These are phyloP conservation scores for Phascolomyces articulosus DNA, from an alignment of 371 early-diverging fungal species.

Conservation along the genomic window DNA sequence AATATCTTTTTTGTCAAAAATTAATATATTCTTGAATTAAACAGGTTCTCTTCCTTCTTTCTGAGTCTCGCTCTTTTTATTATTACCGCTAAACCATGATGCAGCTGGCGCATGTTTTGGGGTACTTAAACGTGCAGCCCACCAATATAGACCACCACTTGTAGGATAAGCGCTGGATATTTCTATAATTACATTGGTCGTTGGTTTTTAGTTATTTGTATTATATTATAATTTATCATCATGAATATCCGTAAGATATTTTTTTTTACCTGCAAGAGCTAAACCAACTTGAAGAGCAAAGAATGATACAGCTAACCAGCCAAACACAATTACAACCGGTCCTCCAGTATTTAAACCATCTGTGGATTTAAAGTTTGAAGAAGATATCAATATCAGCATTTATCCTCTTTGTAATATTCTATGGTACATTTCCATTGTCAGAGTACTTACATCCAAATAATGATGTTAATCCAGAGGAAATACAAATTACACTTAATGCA, in stretches of 20 bases:
- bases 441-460: slow-evolving; percentile 22
- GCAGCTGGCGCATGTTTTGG: slow-evolving; percentile 35
- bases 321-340: slow-evolving; percentile 36
- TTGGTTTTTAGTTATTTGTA: no score
- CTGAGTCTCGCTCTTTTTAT: no score
- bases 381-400: no score
- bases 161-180: slow-evolving; percentile 72
- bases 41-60: no score
- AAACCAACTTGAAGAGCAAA: slow-evolving; percentile 63
- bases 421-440: no score
- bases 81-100: slow-evolving; percentile 47
- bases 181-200: slow-evolving; percentile 33
- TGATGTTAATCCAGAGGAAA: slow-evolving; percentile 42
- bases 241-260: no score
- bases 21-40: no score
- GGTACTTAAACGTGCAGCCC: slow-evolving; percentile 49
- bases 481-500: slow-evolving; percentile 41
- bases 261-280: slow-evolving; percentile 57
- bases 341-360: slow-evolving; percentile 46
- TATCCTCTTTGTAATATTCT: no score
- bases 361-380: neutral
- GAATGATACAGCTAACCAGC: slow-evolving; percentile 63
- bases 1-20: no score
- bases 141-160: slow-evolving; percentile 72
- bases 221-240: no score